Base-by-base conservation (phyloP, 1,139 yeast species). In the Taphrina confusa region DNA sequence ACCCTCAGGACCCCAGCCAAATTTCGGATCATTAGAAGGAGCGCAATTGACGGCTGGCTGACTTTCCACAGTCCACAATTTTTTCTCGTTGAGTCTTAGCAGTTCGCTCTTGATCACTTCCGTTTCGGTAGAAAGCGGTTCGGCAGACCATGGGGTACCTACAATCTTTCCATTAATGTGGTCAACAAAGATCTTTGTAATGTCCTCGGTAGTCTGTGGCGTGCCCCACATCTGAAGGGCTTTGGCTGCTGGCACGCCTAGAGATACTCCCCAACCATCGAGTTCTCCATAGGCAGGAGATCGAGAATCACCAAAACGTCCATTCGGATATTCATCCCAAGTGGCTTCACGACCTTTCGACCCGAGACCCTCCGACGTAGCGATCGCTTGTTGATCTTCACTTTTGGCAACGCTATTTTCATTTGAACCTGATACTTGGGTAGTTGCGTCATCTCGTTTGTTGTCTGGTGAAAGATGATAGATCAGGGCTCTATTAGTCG, bases 311-410 rank as follows among this genome's bases (percentile, higher is more conserved):
- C 98, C 97, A 72, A 90, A 92, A 74, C 98, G 82, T 69, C 98
- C 98, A 71, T 92, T 92, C 16, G 97, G 95, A 73, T 89, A 92
- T 69, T 92, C 98, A 76, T 92, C 98, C 98, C 98, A 92, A 1
- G 94, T 88, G 8, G 96, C 97, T 72, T 88, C 95, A 66, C 91
- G 83, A 25, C 96, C 96, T 46, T 88, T 71, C 1, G 87, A 44
- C 34, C 62, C 62, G 30, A 42, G 56, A 11, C 63, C 63, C 34
- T 60, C 62, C 14, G 62, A 58, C 20, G 34, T 50, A 11, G 42
- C 37, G 22, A 44, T 45, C 20, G 51, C 58, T 42, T 42, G 42
- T 11, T 28, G 50, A 8, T 20, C 36, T 22, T 54, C 51, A 11
- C 40, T n/a, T 3, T 33, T 22, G 20, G 11, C 18, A 14, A 22